Evolutionary conservation across 768 basidiomycete genomes (phyloP), one percentile per base, ranked within the genome.

Genomic region (Leccinum variicolor): DNA sequence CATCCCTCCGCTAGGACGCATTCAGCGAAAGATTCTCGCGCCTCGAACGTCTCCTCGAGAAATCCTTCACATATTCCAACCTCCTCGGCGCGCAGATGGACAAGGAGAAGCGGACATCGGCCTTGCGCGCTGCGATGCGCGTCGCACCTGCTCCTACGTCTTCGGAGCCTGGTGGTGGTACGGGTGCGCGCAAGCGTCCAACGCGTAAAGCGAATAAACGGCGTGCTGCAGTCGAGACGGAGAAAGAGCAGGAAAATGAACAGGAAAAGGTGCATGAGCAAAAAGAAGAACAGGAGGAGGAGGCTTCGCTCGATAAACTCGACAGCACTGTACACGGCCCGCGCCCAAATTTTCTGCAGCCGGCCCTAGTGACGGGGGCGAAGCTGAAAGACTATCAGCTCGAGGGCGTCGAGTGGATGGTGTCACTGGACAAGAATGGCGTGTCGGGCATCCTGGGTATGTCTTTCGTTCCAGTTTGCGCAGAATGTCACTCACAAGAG

Each of bases 391-490:
- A 87, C 33, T 98, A 97, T 69, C 96, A 99, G 69, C 81, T 98
- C 2, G 91, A 94, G 52, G 96, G 96, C 0, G 82, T 97, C 15
- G 90, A 95, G 60, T 98, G 96, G 96, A 90, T 97, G 90, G 87
- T 90, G 1, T 86, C 86, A 11, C 73, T 97, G 15, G 87, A 92
- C 69, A 83, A 90, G 72, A 94, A 93, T 64, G 90, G 90, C 1
- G 87, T 92, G 21, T 86, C 85, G 1, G 90, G 90, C 1, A 92
- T 92, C 57, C 64, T 92, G 41, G 89, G 87, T 89, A 58, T 34
- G 81, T 69, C 14, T 33, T 23, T 26, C 14, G n/a, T 21, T 31
- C 48, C 69, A 62, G 10, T 33, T 74, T 11, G 1, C 1, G 11
- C 43, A 65, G 47, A 48, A 9, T 65, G 41, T 69, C 2, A 15